Evolutionary conservation across 352 stramenopile species (phyloP).

Genomic region (Pythium biforme): DNA sequence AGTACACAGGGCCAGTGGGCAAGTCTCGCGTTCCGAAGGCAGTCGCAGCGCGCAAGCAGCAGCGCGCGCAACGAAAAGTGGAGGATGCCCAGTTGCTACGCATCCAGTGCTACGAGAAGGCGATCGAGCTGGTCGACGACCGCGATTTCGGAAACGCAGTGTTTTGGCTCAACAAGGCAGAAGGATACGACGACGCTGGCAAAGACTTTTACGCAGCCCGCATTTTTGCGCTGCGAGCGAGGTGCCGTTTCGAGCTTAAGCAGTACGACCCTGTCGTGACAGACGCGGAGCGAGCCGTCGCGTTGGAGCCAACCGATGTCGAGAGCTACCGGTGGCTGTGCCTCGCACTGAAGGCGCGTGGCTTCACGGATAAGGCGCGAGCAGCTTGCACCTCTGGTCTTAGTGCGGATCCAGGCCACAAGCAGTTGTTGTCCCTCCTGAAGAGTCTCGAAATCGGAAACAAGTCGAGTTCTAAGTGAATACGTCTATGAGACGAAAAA

Average conservation of each 20-base stretch:
- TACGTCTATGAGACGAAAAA: background rate
- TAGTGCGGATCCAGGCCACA: background rate
- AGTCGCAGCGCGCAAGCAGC: conserved; percentile 15
- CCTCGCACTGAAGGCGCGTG: conserved; percentile 9
- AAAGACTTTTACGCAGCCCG: conserved; percentile 1
- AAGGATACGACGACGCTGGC: conserved; percentile 13
- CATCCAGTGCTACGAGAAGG: conserved; percentile 17
- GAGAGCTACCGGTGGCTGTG: conserved; percentile 18
- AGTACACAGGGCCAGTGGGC: background rate
- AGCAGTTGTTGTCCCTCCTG: conserved; percentile 7
- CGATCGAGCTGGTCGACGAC: conserved; percentile 12
- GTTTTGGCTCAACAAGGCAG: conserved; percentile 24
- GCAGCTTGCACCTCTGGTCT: conserved; percentile 9
- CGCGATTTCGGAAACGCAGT: conserved; percentile 27
- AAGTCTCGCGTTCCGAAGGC: conserved; percentile 19
- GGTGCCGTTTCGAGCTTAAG: conserved; percentile 23
- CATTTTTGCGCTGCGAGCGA: conserved; percentile 13
- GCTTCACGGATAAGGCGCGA: conserved; percentile 4
- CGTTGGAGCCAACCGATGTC: conserved; percentile 3
- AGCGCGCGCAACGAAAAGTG: conserved; percentile 17
- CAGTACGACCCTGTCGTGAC: conserved; percentile 19
- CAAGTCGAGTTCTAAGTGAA: conserved; percentile 12
- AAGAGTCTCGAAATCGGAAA: conserved; percentile 5
- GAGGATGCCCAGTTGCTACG: conserved; percentile 12
- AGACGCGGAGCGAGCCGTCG: conserved; percentile 15